phyloP scores from a whole-genome alignment of 139 green algal species.

The Marvania coccoides region DNA sequence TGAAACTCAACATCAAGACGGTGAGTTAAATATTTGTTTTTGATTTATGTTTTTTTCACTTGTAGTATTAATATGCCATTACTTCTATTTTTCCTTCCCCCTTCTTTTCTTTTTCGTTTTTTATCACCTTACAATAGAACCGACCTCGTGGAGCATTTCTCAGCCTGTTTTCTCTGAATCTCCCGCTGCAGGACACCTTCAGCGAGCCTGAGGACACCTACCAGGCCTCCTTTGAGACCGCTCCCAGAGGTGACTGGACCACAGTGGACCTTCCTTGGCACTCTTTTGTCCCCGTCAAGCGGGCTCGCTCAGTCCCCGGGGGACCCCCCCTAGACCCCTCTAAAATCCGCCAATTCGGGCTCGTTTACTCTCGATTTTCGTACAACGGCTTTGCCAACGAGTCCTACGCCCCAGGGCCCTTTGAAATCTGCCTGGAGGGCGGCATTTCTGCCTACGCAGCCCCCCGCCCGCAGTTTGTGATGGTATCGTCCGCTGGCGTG shows the following conservation, averaged over 20 bases:
- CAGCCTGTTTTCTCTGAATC: too few species aligned
- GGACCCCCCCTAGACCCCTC: slow-evolving; percentile 50
- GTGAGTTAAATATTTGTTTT: too few species aligned
- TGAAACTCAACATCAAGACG: slow-evolving; percentile 90
- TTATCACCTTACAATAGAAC: too few species aligned
- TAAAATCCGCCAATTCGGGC: slow-evolving; percentile 55
- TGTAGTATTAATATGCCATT: too few species aligned
- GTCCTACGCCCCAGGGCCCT: slow-evolving; percentile 46
- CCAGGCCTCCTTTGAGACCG: slow-evolving; percentile 75
- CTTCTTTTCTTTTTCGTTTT: too few species aligned
- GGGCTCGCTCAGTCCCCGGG: slow-evolving; percentile 44
- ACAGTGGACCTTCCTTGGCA: slow-evolving; percentile 73
- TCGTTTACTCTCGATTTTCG: slow-evolving; percentile 56
- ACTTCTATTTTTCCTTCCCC: too few species aligned
- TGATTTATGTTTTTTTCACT: too few species aligned
- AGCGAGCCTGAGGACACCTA: slow-evolving; percentile 67
- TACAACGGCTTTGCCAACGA: slow-evolving; percentile 72
- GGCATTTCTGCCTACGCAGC: slow-evolving; percentile 55
- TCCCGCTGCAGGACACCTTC: slow-evolving; percentile 43
- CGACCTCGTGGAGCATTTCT: too few species aligned
- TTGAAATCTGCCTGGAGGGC: slow-evolving; percentile 53
- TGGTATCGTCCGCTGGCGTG: slow-evolving; percentile 59
- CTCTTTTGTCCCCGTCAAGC: slow-evolving; percentile 77
- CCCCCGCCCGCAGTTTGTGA: slow-evolving; percentile 43
- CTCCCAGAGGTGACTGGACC: slow-evolving; percentile 45